Conservation (phyloP, 441 rosid species). For the Syzygium malaccense region DNA sequence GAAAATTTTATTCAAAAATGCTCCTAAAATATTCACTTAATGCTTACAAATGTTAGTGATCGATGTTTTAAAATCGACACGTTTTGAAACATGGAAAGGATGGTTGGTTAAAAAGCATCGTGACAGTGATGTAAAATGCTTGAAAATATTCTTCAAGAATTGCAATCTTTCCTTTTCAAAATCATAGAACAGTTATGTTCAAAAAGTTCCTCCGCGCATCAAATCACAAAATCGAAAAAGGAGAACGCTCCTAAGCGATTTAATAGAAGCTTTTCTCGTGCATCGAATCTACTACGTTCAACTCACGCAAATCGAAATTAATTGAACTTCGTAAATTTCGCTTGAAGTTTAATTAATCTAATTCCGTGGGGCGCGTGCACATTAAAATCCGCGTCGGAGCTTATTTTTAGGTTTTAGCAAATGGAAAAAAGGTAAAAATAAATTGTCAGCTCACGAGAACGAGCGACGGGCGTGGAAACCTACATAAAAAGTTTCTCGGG, state of each 20-base stretch:
- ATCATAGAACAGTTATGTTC: neutral
- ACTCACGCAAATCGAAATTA: neutral
- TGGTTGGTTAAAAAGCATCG: accelerated
- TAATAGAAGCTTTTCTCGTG: accelerated
- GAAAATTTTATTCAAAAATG: neutral
- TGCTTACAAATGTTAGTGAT: neutral
- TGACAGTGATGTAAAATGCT: neutral
- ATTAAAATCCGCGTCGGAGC: neutral
- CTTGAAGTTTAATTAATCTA: neutral
- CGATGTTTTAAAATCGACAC: neutral
- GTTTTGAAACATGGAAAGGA: accelerated
- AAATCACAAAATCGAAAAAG: neutral
- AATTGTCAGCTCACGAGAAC: neutral
- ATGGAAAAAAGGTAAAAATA: neutral
- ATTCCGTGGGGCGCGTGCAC: neutral
- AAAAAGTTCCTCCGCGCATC: neutral
- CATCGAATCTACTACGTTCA: too few species aligned
- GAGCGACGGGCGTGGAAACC: neutral
- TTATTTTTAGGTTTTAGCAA: neutral
- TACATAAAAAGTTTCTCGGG: neutral
- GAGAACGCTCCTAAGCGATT: neutral
- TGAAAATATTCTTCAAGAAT: neutral
- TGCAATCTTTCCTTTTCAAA: neutral
- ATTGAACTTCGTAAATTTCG: neutral
- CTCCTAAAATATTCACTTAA: accelerated